Percentiles rank a stretch among this genome's conserved stretches.
These are phyloP conservation scores for Metschnikowia dekortorum DNA, from an alignment of 805 yeast genomes.

Conservation along the genomic window DNA sequence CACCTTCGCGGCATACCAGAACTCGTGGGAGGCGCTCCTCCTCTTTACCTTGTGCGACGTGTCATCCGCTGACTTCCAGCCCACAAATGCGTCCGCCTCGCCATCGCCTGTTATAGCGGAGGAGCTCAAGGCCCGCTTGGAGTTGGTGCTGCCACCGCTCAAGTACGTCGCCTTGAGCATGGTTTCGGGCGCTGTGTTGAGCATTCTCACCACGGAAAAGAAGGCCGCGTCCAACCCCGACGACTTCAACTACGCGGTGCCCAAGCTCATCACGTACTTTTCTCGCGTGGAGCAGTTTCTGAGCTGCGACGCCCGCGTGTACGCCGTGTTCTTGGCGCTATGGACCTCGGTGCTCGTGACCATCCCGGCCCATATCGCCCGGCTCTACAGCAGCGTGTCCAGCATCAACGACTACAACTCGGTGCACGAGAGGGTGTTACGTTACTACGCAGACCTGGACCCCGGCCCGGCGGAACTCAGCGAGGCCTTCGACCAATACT, in stretches of 20 bases:
- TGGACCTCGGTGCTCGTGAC: conserved; percentile 24
- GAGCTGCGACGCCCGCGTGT: conserved; percentile 17
- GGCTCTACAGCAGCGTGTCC: conserved; percentile 22
- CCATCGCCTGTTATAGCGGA: conserved; percentile 18
- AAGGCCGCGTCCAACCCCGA: conserved; percentile 15
- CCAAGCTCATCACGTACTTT: conserved; percentile 22
- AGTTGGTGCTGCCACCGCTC: conserved; percentile 21
- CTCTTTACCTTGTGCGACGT: conserved; percentile 43
- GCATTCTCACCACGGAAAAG: conserved; percentile 24
- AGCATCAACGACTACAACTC: conserved; percentile 25
- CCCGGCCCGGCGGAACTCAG: conserved; percentile 3
- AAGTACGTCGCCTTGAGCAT: conserved; percentile 29
- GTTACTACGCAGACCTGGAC: conserved; percentile 17
- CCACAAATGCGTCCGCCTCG: conserved; percentile 14
- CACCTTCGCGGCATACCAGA: conserved; percentile 27
- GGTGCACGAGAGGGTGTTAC: conserved; percentile 22
- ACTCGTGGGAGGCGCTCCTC: conserved; percentile 35
- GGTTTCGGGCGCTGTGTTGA: conserved; percentile 36
- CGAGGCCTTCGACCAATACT: conserved; percentile 12
- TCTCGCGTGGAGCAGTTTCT: conserved; percentile 21
- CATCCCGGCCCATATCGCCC: conserved; percentile 17
- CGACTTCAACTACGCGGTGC: conserved; percentile 15
- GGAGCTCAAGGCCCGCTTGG: conserved; percentile 28
- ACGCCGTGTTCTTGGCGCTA: conserved; percentile 21
- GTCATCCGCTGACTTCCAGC: conserved; percentile 27